phyloP scores from a whole-genome alignment of 345 rosid genomes.

The Syzygium grande region DNA sequence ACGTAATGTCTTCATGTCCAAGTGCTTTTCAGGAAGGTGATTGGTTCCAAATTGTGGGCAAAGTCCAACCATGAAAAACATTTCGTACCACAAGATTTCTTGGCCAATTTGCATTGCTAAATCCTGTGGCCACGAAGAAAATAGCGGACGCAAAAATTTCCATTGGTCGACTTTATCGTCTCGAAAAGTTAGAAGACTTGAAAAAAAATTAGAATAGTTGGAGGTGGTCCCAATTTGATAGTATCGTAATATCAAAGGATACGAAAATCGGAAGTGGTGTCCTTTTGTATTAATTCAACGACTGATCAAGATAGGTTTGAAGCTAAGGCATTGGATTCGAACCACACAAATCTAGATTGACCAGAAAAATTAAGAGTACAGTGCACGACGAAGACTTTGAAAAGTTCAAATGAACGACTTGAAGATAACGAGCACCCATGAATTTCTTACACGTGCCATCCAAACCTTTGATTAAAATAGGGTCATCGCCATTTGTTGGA shows the following conservation, averaged over 20 bases:
- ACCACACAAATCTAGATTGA: not conserved
- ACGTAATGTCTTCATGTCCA: not conserved
- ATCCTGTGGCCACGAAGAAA: not conserved
- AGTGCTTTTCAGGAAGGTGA: not conserved
- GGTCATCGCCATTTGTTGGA: not conserved
- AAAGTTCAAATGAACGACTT: not conserved
- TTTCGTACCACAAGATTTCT: not conserved
- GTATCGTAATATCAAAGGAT: not conserved
- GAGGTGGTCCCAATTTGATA: not conserved
- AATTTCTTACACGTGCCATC: not conserved
- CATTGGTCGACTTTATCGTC: not conserved
- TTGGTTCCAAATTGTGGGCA: not conserved
- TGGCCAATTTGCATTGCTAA: not conserved
- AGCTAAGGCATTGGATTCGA: not conserved
- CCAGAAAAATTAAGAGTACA: not conserved
- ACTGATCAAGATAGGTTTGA: not conserved
- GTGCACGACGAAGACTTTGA: not conserved
- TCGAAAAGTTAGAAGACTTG: not conserved
- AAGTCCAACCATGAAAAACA: not conserved
- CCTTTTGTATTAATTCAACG: not conserved
- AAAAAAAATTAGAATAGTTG: not conserved
- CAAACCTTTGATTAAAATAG: not conserved
- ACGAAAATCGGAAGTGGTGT: not conserved
- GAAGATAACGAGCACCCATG: not conserved
- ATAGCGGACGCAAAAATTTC: not conserved